Evolutionary conservation across 1,139 yeast species (phyloP), one percentile per base, ranked within the genome.

Genomic region (Debaryomyces psychrophilus): DNA sequence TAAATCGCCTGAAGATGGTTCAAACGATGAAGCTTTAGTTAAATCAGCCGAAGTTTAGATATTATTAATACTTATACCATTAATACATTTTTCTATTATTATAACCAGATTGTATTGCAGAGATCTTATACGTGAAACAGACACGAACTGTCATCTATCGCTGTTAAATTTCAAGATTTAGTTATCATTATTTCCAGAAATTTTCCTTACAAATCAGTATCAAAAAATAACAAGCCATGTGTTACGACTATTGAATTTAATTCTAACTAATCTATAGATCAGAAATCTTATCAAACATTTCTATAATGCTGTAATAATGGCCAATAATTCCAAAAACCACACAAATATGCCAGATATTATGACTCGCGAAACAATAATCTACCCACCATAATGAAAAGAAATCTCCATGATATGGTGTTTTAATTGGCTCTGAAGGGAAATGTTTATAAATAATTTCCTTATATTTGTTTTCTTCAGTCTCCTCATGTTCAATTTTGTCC

Each of bases 291-390:
- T 64, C 68, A 53, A 85, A 84, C 85, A 90, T 85, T 49, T 81
- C 83, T 52, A 89, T 71, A 25, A 90, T 73, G 22, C 95, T 90
- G 46, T 73, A 71, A 64, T 92, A 93, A 65, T 92, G 97, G 31
- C 95, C 96, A 48, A 88, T 68, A 20, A 90, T 82, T 2, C 99
- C 99, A 31, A 87, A 77, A 31, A 93, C 80, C 36, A 93, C 99
- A 61, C 88, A 89, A 14, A 90, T 65, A 67, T 93, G 99, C 99
- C 99, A 93, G 29, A 93, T 71, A 59, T 90, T 90, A 66, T 93
- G 99, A 43, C 97, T 89, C 31, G 83, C 78, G 50, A 84, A 74
- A 25, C 77, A 65, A 62, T 86, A 87, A 58, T 87, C 95, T 8
- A 85, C 85, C 93, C 96, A 90, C 95, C 86, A 93, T 59, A 83